Evolutionary conservation across 129 eudicot genomes (phyloP), one percentile per base, ranked within the genome.

Genomic region (Cynara cardunculus): DNA sequence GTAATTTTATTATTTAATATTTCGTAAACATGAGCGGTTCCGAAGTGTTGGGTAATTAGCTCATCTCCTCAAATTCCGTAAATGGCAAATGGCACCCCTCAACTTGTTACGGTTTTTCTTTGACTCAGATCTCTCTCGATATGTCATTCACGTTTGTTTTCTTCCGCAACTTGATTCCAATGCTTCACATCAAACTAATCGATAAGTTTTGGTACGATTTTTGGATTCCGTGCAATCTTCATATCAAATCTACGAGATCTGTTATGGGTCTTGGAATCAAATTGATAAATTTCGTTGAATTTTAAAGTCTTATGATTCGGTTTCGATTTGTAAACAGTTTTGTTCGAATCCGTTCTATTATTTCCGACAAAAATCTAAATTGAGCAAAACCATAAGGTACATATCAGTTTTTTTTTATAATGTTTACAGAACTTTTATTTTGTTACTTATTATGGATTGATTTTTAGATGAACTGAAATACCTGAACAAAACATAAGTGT

Each of bases 31-130:
- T 2, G 67, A 66, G 44, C 46, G 2, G 75, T 66, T 76, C 80
- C 73, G 12, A 77, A 35, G 71, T 37, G 71, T 25, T 28, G 25
- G 72, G 56, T 65, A 18, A 72, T 11, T 30, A 34, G n/a, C 35
- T 71, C 64, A 44, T 31, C 9, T 8, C 85, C 75, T 74, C 41
- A 75, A 75, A 75, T 67, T 32, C 85, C 71, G 85, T 82, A 82
- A 81, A 68, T 75, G 70, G 85, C 76, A 75, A 75, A 82, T 70
- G 85, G 75, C 71, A 68, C n/a, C 76, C 69, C 39, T 74, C 80
- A 46, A 71, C 77, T 79, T 82, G 85, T 10, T 82, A 31, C 65
- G 46, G 81, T 82, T 82, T 75, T 82, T 75, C 56, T 73, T 81
- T 64, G 84, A 81, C 74, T 28, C 68, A 0, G 12, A 61, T 25